Evolutionary conservation across 2,329 filamentous ascomycete genomes (phyloP), one percentile per base, ranked within the genome.

Genomic region (Stagonosporopsis vannaccii): DNA sequence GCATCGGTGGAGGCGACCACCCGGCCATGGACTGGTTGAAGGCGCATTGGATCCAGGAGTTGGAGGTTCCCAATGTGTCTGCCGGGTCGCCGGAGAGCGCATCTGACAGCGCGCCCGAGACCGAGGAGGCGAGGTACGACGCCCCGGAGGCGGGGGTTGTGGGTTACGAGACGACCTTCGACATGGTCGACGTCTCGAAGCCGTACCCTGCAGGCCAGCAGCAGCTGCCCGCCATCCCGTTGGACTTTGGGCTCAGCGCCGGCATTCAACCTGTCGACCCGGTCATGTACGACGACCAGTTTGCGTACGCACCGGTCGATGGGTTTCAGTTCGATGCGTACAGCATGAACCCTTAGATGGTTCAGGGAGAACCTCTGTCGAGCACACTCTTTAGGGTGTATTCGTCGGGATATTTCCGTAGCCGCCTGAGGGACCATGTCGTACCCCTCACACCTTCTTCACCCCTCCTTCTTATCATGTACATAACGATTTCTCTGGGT

Each of bases 1-100:
- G 85, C 22, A 87, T 86, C 63, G 85, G 84, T 9, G 85, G 85
- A 35, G 85, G 85, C n/a, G 84, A 86, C 59, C 77, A 82, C 59
- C 85, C 85, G 4, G 77, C 83, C 1, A 87, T 88, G 80, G 84
- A 87, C 30, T 78, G 80, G 45, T 75, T 87, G 58, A 86, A 85
- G 70, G 77, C 81, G 50, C 65, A 77, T 53, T 88, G 85, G 85
- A 85, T 88, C 77, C 77, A 79, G 59, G 83, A 87, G 73, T 78
- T 82, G 44, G 80, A 84, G 51, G 83, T 84, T 19, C 60, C 60
- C 30, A 69, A 73, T 56, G 65, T 61, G 43, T 41, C 53, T 0
- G 51, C 57, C 5, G 54, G 58, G 4, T 71, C 69, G 12, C 65
- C 67, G 11, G 62, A 62, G 8, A 68, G 65, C 57, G 58, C 51